These are phyloP conservation scores for Tillandsia fasciculata DNA, from an alignment of 176 grass and related monocot genomes.

Conservation along the genomic window DNA sequence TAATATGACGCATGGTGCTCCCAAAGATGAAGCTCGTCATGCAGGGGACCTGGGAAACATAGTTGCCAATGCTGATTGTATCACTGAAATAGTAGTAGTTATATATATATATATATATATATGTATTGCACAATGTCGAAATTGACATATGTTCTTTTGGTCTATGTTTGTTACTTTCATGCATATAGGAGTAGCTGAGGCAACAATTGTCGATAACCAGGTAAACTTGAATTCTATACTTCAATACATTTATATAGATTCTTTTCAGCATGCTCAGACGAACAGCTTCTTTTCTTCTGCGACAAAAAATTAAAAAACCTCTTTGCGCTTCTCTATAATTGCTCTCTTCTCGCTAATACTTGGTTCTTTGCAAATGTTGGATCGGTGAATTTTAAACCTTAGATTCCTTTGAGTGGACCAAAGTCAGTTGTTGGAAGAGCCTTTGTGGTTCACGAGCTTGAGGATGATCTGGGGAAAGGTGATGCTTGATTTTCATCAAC, in stretches of 20 bases:
- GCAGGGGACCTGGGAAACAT: conserved; percentile 92
- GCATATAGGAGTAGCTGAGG: conserved; percentile 69
- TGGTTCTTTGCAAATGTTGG: neutral
- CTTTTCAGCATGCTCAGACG: neutral
- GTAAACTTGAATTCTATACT: conserved; percentile 21
- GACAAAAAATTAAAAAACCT: neutral
- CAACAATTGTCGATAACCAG: conserved; percentile 78
- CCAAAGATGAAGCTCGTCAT: conserved; percentile 68
- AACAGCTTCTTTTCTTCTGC: neutral
- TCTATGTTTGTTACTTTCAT: conserved; percentile 22
- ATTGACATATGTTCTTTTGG: conserved; percentile 13
- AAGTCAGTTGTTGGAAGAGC: conserved; percentile 91
- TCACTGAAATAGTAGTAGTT: neutral
- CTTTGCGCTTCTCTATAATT: neutral
- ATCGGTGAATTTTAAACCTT: neutral
- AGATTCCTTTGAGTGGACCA: conserved; percentile 79
- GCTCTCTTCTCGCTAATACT: neutral
- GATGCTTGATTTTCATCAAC: neutral
- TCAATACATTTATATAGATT: neutral
- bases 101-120: neutral
- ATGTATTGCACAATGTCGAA: neutral
- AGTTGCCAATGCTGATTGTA: conserved; percentile 74
- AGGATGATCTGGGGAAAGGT: conserved; percentile 99
- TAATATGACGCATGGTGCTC: conserved; percentile 57
- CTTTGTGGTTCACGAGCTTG: conserved; percentile 96